Evolutionary conservation across 2,329 filamentous ascomycete genomes (phyloP).

Genomic region (Amauroascus verrucosus): DNA sequence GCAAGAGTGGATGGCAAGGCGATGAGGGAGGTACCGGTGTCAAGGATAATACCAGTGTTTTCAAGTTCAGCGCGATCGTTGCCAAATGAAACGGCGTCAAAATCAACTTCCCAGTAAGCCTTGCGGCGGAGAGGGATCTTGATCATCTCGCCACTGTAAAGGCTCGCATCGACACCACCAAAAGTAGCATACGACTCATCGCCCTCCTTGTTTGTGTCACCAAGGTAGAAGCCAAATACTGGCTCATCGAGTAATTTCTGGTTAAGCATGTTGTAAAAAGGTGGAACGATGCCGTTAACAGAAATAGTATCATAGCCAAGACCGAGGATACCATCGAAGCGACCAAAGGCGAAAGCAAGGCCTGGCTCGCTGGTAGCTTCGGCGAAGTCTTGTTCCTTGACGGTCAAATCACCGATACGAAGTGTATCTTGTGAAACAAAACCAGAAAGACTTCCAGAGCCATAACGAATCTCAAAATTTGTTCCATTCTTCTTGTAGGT

Average conservation of each 20-base stretch:
- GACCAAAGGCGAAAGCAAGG: conserved; percentile 92
- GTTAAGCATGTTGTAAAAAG: conserved; percentile 92
- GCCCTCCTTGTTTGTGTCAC: conserved; percentile 58
- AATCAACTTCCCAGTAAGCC: conserved; percentile 99
- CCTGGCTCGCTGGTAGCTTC: conserved; percentile 94
- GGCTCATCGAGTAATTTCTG: conserved; percentile 83
- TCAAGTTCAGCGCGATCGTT: conserved; percentile 79
- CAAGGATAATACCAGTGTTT: conserved; percentile 89
- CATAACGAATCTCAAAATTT: conserved; percentile 86
- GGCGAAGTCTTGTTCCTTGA: conserved; percentile 88
- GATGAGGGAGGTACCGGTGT: conserved; percentile 96
- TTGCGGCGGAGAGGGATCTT: conserved; percentile 94
- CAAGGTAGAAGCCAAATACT: conserved; percentile 94
- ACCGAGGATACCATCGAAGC: conserved; percentile 93
- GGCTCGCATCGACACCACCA: conserved; percentile 72
- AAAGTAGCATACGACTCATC: conserved; percentile 80
- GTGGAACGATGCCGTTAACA: conserved; percentile 89
- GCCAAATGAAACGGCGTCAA: conserved; percentile 84
- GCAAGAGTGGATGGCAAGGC: conserved; percentile 83
- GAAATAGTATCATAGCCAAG: conserved; percentile 91
- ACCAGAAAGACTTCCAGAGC: conserved; percentile 85
- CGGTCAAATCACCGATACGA: conserved; percentile 74
- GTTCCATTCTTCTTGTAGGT: conserved; percentile 91
- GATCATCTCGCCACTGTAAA: conserved; percentile 76
- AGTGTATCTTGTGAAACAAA: conserved; percentile 86